Evolutionary conservation across 2,329 filamentous ascomycete genomes (phyloP).

Genomic region (Trichoderma endophyticum): DNA sequence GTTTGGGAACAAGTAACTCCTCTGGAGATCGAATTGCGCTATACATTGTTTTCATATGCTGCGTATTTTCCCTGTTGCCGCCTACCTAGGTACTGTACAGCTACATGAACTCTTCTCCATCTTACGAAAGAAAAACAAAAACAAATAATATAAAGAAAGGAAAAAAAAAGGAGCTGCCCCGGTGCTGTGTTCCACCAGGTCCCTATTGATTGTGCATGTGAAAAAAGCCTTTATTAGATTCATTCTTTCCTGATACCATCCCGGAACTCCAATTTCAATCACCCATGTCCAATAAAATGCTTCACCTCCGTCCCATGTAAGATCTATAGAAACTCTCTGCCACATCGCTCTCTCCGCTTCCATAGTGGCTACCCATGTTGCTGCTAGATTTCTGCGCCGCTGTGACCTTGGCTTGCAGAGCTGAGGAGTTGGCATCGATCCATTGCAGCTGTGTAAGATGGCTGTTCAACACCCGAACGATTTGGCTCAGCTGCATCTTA

Average conservation of each 20-base stretch:
- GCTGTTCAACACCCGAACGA: conserved; percentile 90
- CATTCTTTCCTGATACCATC: conserved; percentile 19
- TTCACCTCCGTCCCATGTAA: conserved; percentile 70
- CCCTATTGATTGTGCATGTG: conserved; percentile 15
- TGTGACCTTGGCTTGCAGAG: conserved; percentile 76
- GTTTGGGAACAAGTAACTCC: not conserved
- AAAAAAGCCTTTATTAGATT: conserved; percentile 18
- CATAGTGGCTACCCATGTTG: conserved; percentile 55
- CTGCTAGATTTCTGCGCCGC: conserved; percentile 77
- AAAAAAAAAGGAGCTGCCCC: conserved; percentile 10
- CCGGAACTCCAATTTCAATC: conserved; percentile 21
- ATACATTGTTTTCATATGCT: not conserved
- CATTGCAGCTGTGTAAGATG: conserved; percentile 89
- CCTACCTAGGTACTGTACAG: conserved; percentile 39
- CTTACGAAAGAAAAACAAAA: not conserved
- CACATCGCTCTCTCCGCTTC: conserved; percentile 63
- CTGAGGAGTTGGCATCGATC: conserved; percentile 82
- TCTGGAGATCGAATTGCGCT: not conserved
- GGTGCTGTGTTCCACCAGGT: conserved; percentile 18
- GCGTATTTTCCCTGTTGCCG: not conserved
- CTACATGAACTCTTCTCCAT: conserved; percentile 26
- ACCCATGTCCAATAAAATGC: conserved; percentile 20
- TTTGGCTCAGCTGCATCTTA: conserved; percentile 72
- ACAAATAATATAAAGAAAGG: not conserved
- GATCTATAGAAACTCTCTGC: conserved; percentile 90